Base-by-base conservation (phyloP, 768 basidiomycete species). In the Agaricus subrufescens region DNA sequence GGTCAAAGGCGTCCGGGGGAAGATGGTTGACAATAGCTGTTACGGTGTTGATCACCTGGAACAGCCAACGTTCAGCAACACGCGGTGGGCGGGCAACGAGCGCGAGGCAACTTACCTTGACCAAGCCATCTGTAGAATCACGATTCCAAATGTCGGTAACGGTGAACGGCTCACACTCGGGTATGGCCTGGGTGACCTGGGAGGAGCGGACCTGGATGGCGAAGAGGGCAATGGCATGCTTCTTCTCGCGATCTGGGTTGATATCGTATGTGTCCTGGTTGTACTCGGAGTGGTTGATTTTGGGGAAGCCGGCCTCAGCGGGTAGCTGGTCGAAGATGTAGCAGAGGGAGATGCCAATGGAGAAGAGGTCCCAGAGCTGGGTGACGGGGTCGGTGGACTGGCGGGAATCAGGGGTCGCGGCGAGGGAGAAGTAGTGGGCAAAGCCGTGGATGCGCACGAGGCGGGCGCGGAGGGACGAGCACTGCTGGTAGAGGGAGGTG, bases 241-340 rank as follows among this genome's bases (percentile, higher is more conserved):
- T 95, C 80, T 89, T 91, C 48, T 82, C 83, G 60, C 87, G 88
- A 70, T 95, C 92, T 49, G 88, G 86, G 53, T 84, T 80, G 51
- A 77, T 69, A 27, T 90, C 87, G 59, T 84, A 85, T 45, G 81
- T 73, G 8, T 80, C 76, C 31, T 82, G 78, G 65, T 85, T 83
- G 51, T 87, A 90, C 63, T 84, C 77, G 52, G 91, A 83, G 60
- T 81, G 79, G 66, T 78, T 78, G 59, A 81, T 79, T 71, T 75
- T 80, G 49, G 70, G 77, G 65, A 81, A 82, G 31, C 82, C 83
- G 54, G 80, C 77, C 50, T 86, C 77, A 50, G 71, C 70, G 39
- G 88, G 87, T 54, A 98, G 85, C 69, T 89, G 85, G 73, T 99
- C 96, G 79, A 92, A 96, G 63, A 99, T 85, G 76, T 90, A 97